phyloP scores from a whole-genome alignment of 306 rosid genomes.

The Cicer pinnatifidum region DNA sequence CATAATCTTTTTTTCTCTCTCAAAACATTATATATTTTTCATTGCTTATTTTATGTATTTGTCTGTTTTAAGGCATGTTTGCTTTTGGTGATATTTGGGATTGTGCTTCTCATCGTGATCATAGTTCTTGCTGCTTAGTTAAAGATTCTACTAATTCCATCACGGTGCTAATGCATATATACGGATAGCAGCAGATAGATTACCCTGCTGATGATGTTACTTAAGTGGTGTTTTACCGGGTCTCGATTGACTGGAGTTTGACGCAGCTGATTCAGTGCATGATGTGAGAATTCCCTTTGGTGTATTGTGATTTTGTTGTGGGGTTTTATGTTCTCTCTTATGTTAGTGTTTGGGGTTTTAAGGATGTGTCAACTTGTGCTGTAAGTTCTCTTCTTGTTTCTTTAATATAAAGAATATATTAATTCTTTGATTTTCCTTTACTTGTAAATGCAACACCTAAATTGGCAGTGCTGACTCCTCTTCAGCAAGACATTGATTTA shows the following conservation, averaged over 20 bases:
- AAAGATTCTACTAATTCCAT: constrained; percentile 39
- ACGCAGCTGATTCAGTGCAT: constrained; percentile 41
- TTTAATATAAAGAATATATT: constrained; percentile 40
- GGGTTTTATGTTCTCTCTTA: constrained; percentile 40
- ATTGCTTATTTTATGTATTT: constrained; percentile 17
- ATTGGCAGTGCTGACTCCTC: constrained; percentile 32
- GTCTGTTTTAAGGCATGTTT: constrained; percentile 68
- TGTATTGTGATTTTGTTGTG: constrained; percentile 47
- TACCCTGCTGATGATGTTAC: constrained; percentile 46
- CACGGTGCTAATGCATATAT: constrained; percentile 39
- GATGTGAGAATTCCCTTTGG: constrained; percentile 31
- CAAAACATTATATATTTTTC: constrained; percentile 5
- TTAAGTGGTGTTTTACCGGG: constrained; percentile 38
- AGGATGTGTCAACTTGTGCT: constrained; percentile 50
- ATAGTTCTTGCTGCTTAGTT: constrained; percentile 83
- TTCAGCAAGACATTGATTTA: constrained; percentile 27
- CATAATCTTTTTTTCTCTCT: not conserved
- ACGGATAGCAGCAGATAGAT: constrained; percentile 40
- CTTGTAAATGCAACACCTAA: constrained; percentile 44
- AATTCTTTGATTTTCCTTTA: constrained; percentile 52
- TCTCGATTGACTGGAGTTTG: constrained; percentile 46
- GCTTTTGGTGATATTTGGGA: constrained; percentile 95
- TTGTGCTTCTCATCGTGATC: constrained; percentile 88
- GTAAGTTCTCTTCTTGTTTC: constrained; percentile 41
- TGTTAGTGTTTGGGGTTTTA: constrained; percentile 47